These are phyloP conservation scores for Edaphochlamys debaryana DNA, from an alignment of 139 green algal species.

Conservation along the genomic window DNA sequence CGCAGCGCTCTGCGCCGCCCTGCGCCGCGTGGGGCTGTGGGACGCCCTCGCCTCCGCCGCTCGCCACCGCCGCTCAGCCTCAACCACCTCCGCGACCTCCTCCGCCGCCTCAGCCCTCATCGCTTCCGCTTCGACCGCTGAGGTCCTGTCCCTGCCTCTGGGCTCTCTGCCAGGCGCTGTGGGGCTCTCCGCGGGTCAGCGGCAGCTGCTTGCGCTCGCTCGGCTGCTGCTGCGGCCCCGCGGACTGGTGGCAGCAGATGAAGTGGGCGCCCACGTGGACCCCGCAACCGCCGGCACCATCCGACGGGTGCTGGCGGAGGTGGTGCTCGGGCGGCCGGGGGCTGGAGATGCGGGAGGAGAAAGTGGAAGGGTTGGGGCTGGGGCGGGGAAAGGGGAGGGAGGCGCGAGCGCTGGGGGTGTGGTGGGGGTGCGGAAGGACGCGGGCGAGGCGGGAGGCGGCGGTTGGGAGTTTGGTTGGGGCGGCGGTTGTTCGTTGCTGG, in stretches of 20 bases:
- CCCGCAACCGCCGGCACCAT: slow-evolving; percentile 64
- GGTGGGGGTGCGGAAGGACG: neutral
- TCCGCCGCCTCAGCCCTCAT: neutral
- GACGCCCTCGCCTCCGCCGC: slow-evolving; percentile 27
- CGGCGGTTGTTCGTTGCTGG: slow-evolving; percentile 60
- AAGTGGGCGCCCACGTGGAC: slow-evolving; percentile 72
- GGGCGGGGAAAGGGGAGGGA: too few relatives aligned
- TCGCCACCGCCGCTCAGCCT: neutral
- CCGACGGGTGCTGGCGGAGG: slow-evolving; percentile 45
- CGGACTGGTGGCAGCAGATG: slow-evolving; percentile 78
- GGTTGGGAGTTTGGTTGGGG: slow-evolving; percentile 9
- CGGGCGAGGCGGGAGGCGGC: slow-evolving; percentile 41
- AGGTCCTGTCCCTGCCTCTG: slow-evolving; percentile 42
- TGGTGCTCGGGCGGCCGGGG: slow-evolving; percentile 9
- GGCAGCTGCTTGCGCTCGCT: slow-evolving; percentile 85
- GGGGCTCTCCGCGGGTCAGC: slow-evolving; percentile 70
- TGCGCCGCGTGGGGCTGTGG: slow-evolving; percentile 49
- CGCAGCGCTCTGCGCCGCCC: neutral
- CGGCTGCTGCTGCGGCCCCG: slow-evolving; percentile 69
- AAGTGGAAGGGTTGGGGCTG: too few relatives aligned
- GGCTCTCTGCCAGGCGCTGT: slow-evolving; percentile 5
- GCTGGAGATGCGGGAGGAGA: too few relatives aligned
- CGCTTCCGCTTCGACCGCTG: neutral
- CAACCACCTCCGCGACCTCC: too few relatives aligned
- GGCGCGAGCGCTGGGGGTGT: too few relatives aligned